Conservation (phyloP, 2,329 filamentous ascomycete species). For the Cladophialophora bantiana region DNA sequence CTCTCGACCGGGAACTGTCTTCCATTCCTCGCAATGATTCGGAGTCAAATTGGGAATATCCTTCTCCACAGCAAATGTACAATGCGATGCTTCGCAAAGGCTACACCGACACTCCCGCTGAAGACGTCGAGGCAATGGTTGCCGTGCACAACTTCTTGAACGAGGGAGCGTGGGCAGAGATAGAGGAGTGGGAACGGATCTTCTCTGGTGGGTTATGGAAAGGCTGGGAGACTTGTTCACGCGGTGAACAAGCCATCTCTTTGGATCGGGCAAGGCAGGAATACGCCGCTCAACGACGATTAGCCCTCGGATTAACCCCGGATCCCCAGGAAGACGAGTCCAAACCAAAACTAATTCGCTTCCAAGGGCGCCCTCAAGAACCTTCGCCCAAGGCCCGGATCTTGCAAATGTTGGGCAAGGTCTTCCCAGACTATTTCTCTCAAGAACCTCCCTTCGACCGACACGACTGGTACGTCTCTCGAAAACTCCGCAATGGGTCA, state of each 20-base stretch:
- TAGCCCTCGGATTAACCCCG: slow-evolving; percentile 36
- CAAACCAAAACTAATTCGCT: slow-evolving; percentile 73
- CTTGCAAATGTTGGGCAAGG: slow-evolving; percentile 76
- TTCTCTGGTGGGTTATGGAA: slow-evolving; percentile 76
- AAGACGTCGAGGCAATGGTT: slow-evolving; percentile 95
- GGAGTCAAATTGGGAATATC: slow-evolving; percentile 92
- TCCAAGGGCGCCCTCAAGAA: slow-evolving; percentile 87
- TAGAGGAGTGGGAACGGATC: slow-evolving; percentile 88
- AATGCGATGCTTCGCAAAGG: slow-evolving; percentile 96
- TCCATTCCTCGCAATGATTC: slow-evolving; percentile 88
- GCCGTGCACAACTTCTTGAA: slow-evolving; percentile 98
- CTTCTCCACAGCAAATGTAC: slow-evolving; percentile 99
- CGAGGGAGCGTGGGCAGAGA: slow-evolving; percentile 95
- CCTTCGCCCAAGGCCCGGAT: slow-evolving; percentile 91
- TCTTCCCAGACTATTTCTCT: slow-evolving; percentile 81
- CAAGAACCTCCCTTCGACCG: slow-evolving; percentile 90
- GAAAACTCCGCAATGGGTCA: slow-evolving; percentile 69
- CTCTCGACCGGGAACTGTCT: slow-evolving; percentile 80
- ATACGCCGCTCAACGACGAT: slow-evolving; percentile 49
- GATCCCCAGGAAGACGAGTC: slow-evolving; percentile 55
- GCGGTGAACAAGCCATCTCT: slow-evolving; percentile 72
- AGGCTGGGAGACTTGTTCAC: slow-evolving; percentile 76
- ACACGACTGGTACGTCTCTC: slow-evolving; percentile 93
- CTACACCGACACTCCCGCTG: slow-evolving; percentile 90
- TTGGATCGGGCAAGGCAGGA: slow-evolving; percentile 59